Base-by-base conservation (phyloP, 805 yeast genomes). In the Saturnispora dispora region DNA sequence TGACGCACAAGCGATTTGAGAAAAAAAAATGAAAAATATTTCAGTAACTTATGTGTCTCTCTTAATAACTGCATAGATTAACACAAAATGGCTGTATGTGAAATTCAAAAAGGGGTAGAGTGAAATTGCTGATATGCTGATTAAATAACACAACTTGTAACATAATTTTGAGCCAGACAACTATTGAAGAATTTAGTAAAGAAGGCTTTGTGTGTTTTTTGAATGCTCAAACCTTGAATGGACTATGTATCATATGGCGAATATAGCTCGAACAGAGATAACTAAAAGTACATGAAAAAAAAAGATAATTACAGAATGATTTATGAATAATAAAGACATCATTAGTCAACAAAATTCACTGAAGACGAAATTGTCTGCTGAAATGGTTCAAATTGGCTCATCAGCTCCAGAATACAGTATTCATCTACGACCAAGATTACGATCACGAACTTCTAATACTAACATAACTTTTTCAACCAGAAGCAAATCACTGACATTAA, bases 401-500 rank as follows among this genome's bases (percentile, higher is more conserved):
- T 11, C 15, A 11, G 13, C n/a, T 30, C 15, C 33, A 30, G 5
- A 30, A 11, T 13, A 30, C 33, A 30, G 9, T 25, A 10, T 11
- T 30, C 4, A 8, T 13, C 33, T 13, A 11, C 8, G 10, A 8
- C 4, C 33, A 4, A 30, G 5, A 2, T 30, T 30, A 11, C 11
- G 13, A 18, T 17, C 18, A 18, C 23, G 20, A 18, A 37, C 3
- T 18, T 18, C 20, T 28, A 28, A 18, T 44, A 45, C 47, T 28
- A 42, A 17, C 27, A 36, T 37, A 28, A 35, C 32, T 48, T 45
- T 17, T 46, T 50, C 30, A 5, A 50, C 45, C 46, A 65, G 69
- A 68, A 63, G 62, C 95, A 91, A 82, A 85, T 93, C 72, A 87
- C 88, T 71, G 96, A 90, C 76, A 89, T 93, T 80, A 93, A 93